phyloP scores from a whole-genome alignment of 768 basidiomycete species.

The Boletus sp. region DNA sequence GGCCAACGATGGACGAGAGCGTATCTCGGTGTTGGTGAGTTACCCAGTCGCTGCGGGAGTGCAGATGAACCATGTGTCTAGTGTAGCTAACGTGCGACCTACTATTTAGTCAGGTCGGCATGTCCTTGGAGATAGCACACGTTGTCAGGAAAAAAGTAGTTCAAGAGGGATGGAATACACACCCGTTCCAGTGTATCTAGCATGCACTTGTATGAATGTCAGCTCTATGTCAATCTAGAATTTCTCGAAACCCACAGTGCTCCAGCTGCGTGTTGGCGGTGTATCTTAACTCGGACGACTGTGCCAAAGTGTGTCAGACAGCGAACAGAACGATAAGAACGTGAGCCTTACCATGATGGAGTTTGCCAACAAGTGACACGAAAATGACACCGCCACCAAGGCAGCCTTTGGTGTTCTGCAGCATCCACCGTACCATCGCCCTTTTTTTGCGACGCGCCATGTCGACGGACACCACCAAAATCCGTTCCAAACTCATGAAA shows the following conservation, averaged over 20 bases:
- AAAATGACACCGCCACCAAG: constrained; percentile 9
- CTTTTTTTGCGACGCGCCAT: constrained; percentile 18
- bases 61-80: constrained; percentile 11
- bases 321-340: background rate
- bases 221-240: background rate
- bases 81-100: constrained; percentile 30
- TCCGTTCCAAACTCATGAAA: constrained; percentile 41
- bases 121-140: constrained; percentile 55
- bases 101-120: constrained; percentile 96
- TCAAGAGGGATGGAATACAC: constrained; percentile 24
- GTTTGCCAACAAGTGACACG: background rate
- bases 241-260: constrained; percentile 60
- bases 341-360: constrained; percentile 19
- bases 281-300: constrained; percentile 92
- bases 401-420: background rate
- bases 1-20: constrained; percentile 88
- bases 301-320: constrained; percentile 6
- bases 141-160: constrained; percentile 8
- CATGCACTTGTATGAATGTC: constrained; percentile 63
- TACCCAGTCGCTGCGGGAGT: constrained; percentile 78
- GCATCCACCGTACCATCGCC: background rate
- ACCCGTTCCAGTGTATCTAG: constrained; percentile 95
- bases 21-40: constrained; percentile 98
- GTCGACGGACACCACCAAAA: constrained; percentile 35
- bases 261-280: constrained; percentile 96